Evolutionary conservation across 129 eudicot genomes (phyloP).

Genomic region (Solidago caesia): DNA sequence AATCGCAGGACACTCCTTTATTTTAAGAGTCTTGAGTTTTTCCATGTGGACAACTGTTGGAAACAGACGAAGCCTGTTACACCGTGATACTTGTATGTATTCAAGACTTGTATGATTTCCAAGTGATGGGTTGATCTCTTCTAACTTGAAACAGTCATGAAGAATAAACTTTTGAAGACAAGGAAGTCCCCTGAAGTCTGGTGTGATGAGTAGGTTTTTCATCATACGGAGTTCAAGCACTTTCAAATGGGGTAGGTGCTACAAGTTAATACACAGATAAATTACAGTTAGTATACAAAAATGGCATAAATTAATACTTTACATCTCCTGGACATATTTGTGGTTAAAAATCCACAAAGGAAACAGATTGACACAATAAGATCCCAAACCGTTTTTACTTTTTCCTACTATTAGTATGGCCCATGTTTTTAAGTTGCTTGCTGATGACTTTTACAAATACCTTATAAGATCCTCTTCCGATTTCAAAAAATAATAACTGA

Average conservation of each 20-base stretch:
- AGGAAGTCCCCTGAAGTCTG: conserved; percentile 14
- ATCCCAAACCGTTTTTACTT: too few relatives aligned
- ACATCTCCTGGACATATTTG: too few relatives aligned
- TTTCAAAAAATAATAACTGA: too few relatives aligned
- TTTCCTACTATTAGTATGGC: too few relatives aligned
- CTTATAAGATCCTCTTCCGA: too few relatives aligned
- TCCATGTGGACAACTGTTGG: not conserved
- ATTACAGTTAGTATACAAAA: too few relatives aligned
- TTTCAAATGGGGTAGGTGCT: conserved; percentile 6
- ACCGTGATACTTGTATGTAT: not conserved
- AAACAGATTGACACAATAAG: too few relatives aligned
- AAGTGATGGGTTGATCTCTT: conserved; percentile 22
- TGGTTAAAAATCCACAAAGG: too few relatives aligned
- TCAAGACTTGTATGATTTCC: not conserved
- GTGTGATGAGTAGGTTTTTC: not conserved
- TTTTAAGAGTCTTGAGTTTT: not conserved
- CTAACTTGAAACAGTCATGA: not conserved
- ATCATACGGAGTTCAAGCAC: not conserved
- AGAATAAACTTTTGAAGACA: not conserved
- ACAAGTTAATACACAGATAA: not conserved
- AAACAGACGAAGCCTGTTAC: not conserved
- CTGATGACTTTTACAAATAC: too few relatives aligned
- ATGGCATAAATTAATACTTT: too few relatives aligned
- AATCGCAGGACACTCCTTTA: accelerated
- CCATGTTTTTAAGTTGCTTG: too few relatives aligned